Base-by-base conservation (phyloP, 495 filamentous ascomycete species). In the Melanomma pulvis-pyrius region DNA sequence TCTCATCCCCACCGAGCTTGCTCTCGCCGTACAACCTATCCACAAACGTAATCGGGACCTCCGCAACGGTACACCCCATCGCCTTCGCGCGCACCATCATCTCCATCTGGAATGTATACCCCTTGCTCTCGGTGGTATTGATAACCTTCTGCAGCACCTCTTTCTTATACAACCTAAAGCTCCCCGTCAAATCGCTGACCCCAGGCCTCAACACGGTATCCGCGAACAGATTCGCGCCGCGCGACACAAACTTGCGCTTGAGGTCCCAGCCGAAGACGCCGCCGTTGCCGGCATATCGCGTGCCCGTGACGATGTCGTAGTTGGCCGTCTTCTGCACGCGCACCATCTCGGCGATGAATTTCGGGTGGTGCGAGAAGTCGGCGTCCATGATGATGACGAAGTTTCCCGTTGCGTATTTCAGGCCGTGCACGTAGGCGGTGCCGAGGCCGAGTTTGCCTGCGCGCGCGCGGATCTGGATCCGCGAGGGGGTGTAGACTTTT, bases 371-470 rank as follows among this genome's bases (percentile, higher is more conserved):
- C 74, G 86, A 90, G 86, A 98, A 98, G 79, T 98, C 94, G 78
- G 94, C 94, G 81, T 98, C 94, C 94, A 98, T 98, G 83, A 98
- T 98, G 82, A 98, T 91, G 63, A 98, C 89, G 77, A 86, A 98
- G 82, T 92, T 97, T 67, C 94, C 94, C 24, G 87, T 91, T 36
- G 82, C 88, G 74, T 87, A 96, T 73, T 93, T 82, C 56, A 98
- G 82, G 44, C 94, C 94, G 76, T 98, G 93, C 47, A 98, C 90
- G 80, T 98, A 98, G 11, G 96, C 94, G 1, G 94, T 98, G 60
- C 94, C 94, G 26, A 98, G 87, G 19, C 96, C 96, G 44, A 98
- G 90, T 81, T 98, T 98, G 65, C 94, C 96, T 22, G 89, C 83
- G 67, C 94, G 93, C 22, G 92, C 82, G 77, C 92, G 89, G 55